Evolutionary conservation across 371 early-diverging fungal species (phyloP), one percentile per base, ranked within the genome.

Genomic region (Mucor mucedo): DNA sequence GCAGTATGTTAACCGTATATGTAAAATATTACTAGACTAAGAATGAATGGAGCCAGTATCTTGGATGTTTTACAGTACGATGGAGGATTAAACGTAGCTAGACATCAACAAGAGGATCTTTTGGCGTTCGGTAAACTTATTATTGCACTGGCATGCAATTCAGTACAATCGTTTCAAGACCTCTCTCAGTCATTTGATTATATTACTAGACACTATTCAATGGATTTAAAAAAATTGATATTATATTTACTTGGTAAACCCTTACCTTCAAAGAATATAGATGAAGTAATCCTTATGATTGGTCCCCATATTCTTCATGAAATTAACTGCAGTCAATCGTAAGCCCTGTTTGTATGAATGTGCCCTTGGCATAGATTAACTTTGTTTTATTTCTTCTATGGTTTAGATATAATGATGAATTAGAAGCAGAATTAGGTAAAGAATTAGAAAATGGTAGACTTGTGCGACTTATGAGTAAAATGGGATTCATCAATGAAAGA

Each of bases 401-500:
- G 32, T 6, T 14, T 71, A 81, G 84, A 49, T 85, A 91, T 64
- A 90, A 89, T 44, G 97, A 98, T 71, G 68, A 85, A 39, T 80
- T 97, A 63, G 92, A 93, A 72, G 83, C 74, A 55, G 91, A 91
- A 50, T 79, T 98, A 58, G 66, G 83, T 44, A 81, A 87, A 29
- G 96, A 97, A 77, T 78, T 94, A 48, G 93, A 95, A 77, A 98
- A 97, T 71, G 95, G 93, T n/a, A 87, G 97, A 35, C 69, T 98
- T 55, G 87, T 90, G 16, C 82, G 96, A 33, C 70, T 98, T 39
- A 59, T 97, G 63, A 84, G 86, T 73, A 95, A 97, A 77, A 84
- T 98, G 62, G 95, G 94, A 16, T 95, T 95, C 71, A 93, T 98
- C 68, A 96, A 95, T 69, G 98, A 98, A 78, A 81, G 98, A 48